Percentiles rank a stretch among this genome's conserved stretches.
These are phyloP conservation scores for Solanum habrochaites DNA, from an alignment of 257 asterid genomes.

Conservation along the genomic window DNA sequence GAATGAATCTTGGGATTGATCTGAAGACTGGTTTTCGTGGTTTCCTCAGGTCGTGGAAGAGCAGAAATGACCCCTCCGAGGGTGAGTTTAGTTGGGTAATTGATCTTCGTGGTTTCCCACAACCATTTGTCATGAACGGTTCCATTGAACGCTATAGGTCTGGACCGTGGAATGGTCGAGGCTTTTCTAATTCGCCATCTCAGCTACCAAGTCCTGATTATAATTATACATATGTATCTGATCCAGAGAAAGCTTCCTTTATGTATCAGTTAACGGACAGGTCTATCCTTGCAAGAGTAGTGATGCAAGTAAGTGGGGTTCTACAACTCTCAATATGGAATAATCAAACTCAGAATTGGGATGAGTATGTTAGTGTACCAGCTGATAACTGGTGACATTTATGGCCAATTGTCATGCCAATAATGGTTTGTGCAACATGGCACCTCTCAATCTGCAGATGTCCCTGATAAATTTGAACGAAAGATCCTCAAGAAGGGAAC, in stretches of 20 bases:
- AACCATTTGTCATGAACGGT: slow-evolving; percentile 10
- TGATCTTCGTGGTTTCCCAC: slow-evolving; percentile 12
- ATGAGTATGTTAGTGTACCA: neutral
- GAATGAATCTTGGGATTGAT: slow-evolving; percentile 33
- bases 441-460: slow-evolving; percentile 10
- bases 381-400: slow-evolving; percentile 24
- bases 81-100: slow-evolving; percentile 13
- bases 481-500: slow-evolving; percentile 11
- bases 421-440: slow-evolving; percentile 19
- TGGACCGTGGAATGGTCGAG: slow-evolving; percentile 20
- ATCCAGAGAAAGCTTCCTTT: slow-evolving; percentile 1
- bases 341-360: slow-evolving; percentile 9
- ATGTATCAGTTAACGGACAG: slow-evolving; percentile 6
- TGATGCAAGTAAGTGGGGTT: slow-evolving; percentile 5
- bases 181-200: slow-evolving; percentile 7
- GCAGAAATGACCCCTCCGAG: slow-evolving; percentile 14
- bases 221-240: slow-evolving; percentile 3
- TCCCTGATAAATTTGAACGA: slow-evolving; percentile 15
- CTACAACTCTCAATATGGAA: slow-evolving; percentile 18
- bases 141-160: slow-evolving; percentile 1
- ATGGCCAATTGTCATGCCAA: slow-evolving; percentile 16
- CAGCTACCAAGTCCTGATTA: neutral
- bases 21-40: slow-evolving; percentile 8
- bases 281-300: slow-evolving; percentile 19
- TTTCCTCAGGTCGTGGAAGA: slow-evolving; percentile 26